Base-by-base conservation (phyloP, 1,284 basidiomycete species). In the Ceratobasidium sp. region DNA sequence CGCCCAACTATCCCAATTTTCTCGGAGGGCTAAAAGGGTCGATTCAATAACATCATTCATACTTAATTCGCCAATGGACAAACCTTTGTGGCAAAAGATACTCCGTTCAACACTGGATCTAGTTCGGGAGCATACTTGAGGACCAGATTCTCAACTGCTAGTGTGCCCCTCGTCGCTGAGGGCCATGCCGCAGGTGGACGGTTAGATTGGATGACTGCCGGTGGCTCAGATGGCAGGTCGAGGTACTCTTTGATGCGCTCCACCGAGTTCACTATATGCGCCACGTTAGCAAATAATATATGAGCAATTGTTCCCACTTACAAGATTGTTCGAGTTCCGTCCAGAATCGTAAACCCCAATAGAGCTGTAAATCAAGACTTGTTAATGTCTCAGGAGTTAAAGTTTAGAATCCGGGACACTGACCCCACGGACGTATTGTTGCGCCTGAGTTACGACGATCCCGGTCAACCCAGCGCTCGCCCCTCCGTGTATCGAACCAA, bases 181-280 rank as follows among this genome's bases (percentile, higher is more conserved):
- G 94, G 94, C 94, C 95, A 96, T 80, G 94, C 94, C 0, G 94
- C 93, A 0, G 94, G 93, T 0, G 90, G 90, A 3, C 91, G 87
- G 56, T 86, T 86, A 22, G 31, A 71, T 74, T 33, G 5, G 15
- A 54, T 36, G n/a, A 56, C 5, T 17, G 6, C 31, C 11, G 17
- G 27, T 27, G 15, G 36, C 17, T 44, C 19, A 14, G 17, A 19
- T 9, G 24, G 22, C 15, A 29, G 5, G 24, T 56, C 19, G 53
- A 29, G 87, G 80, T 97, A 97, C 84, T 97, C 96, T 3, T 93
- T 89, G 7, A 97, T 87, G 75, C 96, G 91, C 82, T 98, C 96
- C 6, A 97, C 84, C 19, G 24, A 56, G 53, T n/a, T 57, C 22
- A 22, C n/a, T 15, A 29, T 15, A 56, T 29, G 53, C 11, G 36